Percentiles rank a stretch among this genome's conserved stretches.
phyloP scores from a whole-genome alignment of 2,329 filamentous ascomycete genomes.

The Phialophora chinensis region DNA sequence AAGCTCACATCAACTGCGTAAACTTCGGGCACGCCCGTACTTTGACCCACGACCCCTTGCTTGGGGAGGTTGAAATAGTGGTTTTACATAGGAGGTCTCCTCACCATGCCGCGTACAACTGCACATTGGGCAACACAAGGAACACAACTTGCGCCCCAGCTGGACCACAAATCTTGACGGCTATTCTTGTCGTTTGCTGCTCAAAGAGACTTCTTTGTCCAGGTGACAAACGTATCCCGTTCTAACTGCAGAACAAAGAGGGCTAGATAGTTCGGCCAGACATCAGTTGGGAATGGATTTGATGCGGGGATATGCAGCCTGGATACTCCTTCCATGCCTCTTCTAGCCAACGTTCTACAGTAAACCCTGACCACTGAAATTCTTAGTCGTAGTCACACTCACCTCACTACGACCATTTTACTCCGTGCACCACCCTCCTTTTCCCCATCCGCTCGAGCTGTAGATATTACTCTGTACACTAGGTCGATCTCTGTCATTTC shows the following conservation, averaged over 20 bases:
- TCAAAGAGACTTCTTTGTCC: slow-evolving; percentile 5
- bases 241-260: slow-evolving; percentile 3
- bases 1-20: background rate
- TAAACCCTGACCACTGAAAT: slow-evolving; percentile 11
- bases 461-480: background rate
- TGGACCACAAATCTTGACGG: background rate
- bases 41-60: background rate
- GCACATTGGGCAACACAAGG: background rate
- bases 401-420: slow-evolving; percentile 1
- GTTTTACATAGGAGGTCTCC: background rate
- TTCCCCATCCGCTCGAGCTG: slow-evolving; percentile 1
- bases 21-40: slow-evolving; percentile 17
- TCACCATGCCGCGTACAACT: background rate
- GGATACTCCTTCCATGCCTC: slow-evolving; percentile 8
- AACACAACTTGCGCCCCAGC: background rate
- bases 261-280: background rate
- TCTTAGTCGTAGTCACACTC: slow-evolving; percentile 19
- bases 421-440: slow-evolving; percentile 6
- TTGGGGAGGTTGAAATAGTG: background rate
- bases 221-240: background rate
- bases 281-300: background rate
- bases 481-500: slow-evolving; percentile 3
- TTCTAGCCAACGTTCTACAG: slow-evolving; percentile 8
- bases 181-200: slow-evolving; percentile 9
- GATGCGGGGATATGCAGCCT: slow-evolving; percentile 1